A percentile compares a stretch with the other conserved stretches of the same genome.
These are phyloP conservation scores for Lactarius indigo DNA, from an alignment of 768 basidiomycete genomes.

Conservation along the genomic window DNA sequence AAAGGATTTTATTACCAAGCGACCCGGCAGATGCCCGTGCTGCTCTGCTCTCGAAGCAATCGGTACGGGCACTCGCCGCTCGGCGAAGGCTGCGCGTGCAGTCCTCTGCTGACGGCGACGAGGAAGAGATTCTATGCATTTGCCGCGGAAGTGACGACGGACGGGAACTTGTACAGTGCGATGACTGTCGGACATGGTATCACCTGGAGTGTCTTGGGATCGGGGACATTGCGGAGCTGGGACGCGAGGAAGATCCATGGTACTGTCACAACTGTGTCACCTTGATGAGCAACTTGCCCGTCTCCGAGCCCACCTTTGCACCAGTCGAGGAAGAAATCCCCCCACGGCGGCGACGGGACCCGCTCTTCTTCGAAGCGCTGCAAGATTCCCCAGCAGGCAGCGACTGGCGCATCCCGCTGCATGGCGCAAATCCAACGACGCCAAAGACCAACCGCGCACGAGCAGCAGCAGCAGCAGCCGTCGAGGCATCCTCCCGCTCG, in stretches of 20 bases:
- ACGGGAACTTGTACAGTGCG: conserved; percentile 77
- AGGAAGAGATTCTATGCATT: conserved; percentile 56
- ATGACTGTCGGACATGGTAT: conserved; percentile 77
- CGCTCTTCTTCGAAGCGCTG: conserved; percentile 52
- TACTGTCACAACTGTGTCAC: conserved; percentile 59
- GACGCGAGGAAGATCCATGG: conserved; percentile 78
- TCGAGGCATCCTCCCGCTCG: conserved; percentile 33
- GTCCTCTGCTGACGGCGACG: conserved; percentile 38
- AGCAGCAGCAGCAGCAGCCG: background rate
- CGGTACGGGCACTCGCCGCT: conserved; percentile 57
- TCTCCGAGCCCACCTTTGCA: conserved; percentile 65
- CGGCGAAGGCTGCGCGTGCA: conserved; percentile 40
- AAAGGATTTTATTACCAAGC: conserved; percentile 45
- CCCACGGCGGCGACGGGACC: conserved; percentile 44
- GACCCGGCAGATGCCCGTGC: conserved; percentile 77
- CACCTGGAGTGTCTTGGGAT: conserved; percentile 81
- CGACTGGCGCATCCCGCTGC: conserved; percentile 42
- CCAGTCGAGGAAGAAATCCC: conserved; percentile 53
- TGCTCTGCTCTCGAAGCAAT: conserved; percentile 69
- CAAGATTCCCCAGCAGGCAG: conserved; percentile 50
- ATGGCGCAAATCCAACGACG: conserved; percentile 42
- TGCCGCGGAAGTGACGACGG: conserved; percentile 69
- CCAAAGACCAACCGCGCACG: conserved; percentile 33
- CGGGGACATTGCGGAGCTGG: conserved; percentile 56
- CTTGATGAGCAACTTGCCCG: conserved; percentile 28